Percentiles rank a stretch among this genome's conserved stretches.
These are phyloP conservation scores for Colletotrichum simmondsii DNA, from an alignment of 2,329 filamentous ascomycete species.

Conservation along the genomic window DNA sequence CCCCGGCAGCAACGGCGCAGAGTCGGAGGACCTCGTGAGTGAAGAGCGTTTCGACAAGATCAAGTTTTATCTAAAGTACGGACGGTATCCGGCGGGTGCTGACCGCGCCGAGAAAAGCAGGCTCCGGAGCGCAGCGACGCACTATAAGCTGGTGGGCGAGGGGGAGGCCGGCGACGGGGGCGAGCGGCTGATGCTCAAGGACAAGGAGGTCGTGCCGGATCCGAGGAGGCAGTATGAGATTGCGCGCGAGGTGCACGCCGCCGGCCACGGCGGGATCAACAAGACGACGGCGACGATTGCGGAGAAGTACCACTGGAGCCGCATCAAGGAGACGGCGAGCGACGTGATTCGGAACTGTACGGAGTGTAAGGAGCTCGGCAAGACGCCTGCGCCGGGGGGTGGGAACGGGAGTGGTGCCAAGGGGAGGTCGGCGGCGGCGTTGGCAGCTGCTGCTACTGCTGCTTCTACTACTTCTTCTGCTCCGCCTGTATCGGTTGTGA, in stretches of 20 bases:
- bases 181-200: constrained; percentile 94
- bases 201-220: constrained; percentile 96
- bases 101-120: constrained; percentile 96
- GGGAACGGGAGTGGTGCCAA: constrained; percentile 15
- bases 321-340: constrained; percentile 97
- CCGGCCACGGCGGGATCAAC: constrained; percentile 92
- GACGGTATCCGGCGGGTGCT: constrained; percentile 91
- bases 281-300: constrained; percentile 96
- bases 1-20: constrained; percentile 44
- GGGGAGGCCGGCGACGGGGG: constrained; percentile 42
- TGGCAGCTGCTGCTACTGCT: constrained; percentile 2
- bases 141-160: constrained; percentile 84
- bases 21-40: constrained; percentile 83
- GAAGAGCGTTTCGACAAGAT: constrained; percentile 99
- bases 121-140: constrained; percentile 90
- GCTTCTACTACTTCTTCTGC: not conserved
- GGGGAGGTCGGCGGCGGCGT: constrained; percentile 7
- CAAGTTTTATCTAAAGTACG: constrained; percentile 94
- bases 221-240: constrained; percentile 92
- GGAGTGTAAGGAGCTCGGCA: constrained; percentile 85
- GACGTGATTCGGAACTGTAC: constrained; percentile 92
- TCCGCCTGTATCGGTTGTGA: not conserved
- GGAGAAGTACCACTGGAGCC: constrained; percentile 95
- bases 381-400: constrained; percentile 52
- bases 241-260: constrained; percentile 78